These are phyloP conservation scores for Fusarium nematophilum DNA, from an alignment of 2,329 filamentous ascomycete genomes.

Conservation along the genomic window DNA sequence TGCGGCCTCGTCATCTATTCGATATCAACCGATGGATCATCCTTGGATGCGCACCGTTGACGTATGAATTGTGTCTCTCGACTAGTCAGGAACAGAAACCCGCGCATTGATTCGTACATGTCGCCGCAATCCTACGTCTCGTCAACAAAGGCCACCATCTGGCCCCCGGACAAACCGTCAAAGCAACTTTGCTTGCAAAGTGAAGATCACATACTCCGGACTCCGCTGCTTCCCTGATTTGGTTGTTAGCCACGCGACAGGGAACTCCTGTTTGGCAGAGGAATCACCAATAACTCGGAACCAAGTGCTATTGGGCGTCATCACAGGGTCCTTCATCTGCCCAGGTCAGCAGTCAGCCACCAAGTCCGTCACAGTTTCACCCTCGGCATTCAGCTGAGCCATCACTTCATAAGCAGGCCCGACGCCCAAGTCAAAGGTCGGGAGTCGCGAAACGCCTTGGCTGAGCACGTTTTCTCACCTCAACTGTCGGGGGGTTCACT, in stretches of 20 bases:
- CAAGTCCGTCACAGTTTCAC: conserved; percentile 21
- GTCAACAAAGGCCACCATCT: conserved; percentile 24
- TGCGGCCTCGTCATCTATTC: conserved; percentile 33
- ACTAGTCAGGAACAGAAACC: conserved; percentile 38
- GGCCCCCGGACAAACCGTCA: conserved; percentile 23
- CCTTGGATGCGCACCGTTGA: conserved; percentile 28
- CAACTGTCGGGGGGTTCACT: conserved; percentile 3
- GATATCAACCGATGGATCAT: conserved; percentile 16
- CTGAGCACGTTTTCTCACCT: conserved; percentile 12
- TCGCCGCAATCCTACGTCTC: conserved; percentile 26
- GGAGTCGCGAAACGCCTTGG: conserved; percentile 23
- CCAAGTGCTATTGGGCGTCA: conserved; percentile 22
- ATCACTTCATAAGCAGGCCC: conserved; percentile 23
- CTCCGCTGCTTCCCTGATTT: conserved; percentile 39
- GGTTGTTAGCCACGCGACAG: conserved; percentile 37
- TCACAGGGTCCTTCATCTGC: conserved; percentile 1
- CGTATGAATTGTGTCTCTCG: conserved; percentile 27
- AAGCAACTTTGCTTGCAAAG: conserved; percentile 11
- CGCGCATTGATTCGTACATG: conserved; percentile 30
- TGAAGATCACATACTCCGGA: conserved; percentile 32
- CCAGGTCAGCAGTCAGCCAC: conserved; percentile 15
- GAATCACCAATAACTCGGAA: conserved; percentile 3
- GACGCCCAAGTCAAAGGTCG: conserved; percentile 7
- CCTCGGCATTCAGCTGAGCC: conserved; percentile 33
- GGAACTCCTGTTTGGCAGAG: neutral